A percentile compares a stretch with the other conserved stretches of the same genome.
phyloP scores from a whole-genome alignment of 345 rosid species.

The Stellera chamaejasme region DNA sequence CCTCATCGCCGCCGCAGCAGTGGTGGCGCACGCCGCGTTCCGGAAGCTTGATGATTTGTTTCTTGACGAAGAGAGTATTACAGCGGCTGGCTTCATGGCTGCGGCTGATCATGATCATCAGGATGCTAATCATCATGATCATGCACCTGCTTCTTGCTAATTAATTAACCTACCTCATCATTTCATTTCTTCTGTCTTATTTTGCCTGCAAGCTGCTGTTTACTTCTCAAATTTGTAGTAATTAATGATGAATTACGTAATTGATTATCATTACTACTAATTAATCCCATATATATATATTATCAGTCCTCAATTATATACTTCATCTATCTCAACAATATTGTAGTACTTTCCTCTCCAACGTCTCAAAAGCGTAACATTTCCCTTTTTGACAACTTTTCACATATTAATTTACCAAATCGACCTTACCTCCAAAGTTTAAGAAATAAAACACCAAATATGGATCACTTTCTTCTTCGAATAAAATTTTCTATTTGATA shows the following conservation, averaged over 20 bases:
- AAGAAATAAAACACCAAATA: too few relatives aligned
- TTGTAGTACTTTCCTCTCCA: too few relatives aligned
- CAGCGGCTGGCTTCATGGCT: constrained; percentile 30
- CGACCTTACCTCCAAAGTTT: too few relatives aligned
- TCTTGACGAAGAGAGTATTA: constrained; percentile 39
- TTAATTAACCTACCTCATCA: neutral
- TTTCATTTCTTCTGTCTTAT: neutral
- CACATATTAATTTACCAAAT: too few relatives aligned
- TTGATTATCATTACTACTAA: neutral
- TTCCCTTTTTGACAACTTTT: too few relatives aligned
- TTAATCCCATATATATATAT: neutral
- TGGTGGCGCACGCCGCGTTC: constrained; percentile 49
- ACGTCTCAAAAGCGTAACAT: too few relatives aligned
- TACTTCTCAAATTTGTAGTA: neutral
- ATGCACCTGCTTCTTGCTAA: constrained; percentile 22
- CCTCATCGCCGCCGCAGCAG: constrained; percentile 35
- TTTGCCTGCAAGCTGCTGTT: neutral
- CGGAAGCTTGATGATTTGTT: constrained; percentile 60
- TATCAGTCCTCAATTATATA: too few relatives aligned
- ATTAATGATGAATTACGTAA: too few relatives aligned
- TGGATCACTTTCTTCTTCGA: too few relatives aligned
- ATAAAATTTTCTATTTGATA: too few relatives aligned
- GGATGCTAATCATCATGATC: too few relatives aligned
- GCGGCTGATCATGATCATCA: constrained; percentile 12
- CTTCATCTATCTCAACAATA: too few relatives aligned